Evolutionary conservation across 441 rosid genomes (phyloP).

Genomic region (Gossypium schwendimanii): DNA sequence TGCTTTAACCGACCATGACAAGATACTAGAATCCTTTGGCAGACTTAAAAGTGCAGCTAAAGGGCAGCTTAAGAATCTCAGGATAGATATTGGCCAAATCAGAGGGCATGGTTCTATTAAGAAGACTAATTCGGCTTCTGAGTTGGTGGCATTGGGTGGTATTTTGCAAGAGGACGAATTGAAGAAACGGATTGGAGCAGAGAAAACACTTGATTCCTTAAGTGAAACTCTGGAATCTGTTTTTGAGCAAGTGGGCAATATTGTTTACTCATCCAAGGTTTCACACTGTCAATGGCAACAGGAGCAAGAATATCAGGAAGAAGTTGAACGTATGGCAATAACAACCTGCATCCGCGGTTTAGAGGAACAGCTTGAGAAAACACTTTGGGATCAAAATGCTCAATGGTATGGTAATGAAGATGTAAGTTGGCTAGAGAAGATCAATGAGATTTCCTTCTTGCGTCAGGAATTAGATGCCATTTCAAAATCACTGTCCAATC

Average conservation of each 20-base stretch:
- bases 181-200: conserved; percentile 39
- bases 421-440: conserved; percentile 34
- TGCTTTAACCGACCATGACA: conserved; percentile 15
- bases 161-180: conserved; percentile 32
- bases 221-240: conserved; percentile 38
- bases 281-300: conserved; percentile 42
- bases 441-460: conserved; percentile 56
- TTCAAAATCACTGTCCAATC: conserved; percentile 39
- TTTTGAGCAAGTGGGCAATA: conserved; percentile 27
- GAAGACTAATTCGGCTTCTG: conserved; percentile 30
- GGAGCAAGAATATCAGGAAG: conserved; percentile 44
- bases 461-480: conserved; percentile 66
- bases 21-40: conserved; percentile 29
- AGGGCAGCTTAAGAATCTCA: conserved; percentile 53
- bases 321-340: conserved; percentile 45
- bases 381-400: conserved; percentile 35
- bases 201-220: conserved; percentile 43
- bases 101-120: conserved; percentile 30
- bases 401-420: conserved; percentile 26
- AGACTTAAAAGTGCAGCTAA: conserved; percentile 33
- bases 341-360: conserved; percentile 40
- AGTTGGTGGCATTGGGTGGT: conserved; percentile 41
- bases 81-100: conserved; percentile 44
- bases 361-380: conserved; percentile 55
- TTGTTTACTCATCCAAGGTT: conserved; percentile 30